phyloP scores from a whole-genome alignment of 108 stramenopile genomes.

The Fistulifera solaris region DNA sequence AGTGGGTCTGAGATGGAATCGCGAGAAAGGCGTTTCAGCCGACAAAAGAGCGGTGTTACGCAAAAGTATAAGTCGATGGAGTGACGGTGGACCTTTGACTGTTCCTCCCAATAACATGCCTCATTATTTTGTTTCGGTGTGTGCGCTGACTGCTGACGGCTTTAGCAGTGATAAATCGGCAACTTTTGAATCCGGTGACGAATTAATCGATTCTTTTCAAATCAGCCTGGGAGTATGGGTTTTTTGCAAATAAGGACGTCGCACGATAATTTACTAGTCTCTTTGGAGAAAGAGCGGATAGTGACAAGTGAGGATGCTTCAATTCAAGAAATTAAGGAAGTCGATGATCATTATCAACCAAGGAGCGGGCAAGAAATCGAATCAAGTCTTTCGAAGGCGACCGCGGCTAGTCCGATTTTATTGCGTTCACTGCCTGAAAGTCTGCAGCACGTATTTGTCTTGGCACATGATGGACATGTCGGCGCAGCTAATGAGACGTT shows the following conservation, averaged over 20 bases:
- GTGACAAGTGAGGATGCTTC: no score
- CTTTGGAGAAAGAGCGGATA: background rate
- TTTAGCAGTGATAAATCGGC: background rate
- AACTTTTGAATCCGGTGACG: background rate
- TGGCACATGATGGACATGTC: no score
- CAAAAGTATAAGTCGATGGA: slow-evolving; percentile 8
- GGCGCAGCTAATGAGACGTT: no score
- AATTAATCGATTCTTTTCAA: background rate
- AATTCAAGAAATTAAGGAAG: no score
- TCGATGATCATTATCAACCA: no score
- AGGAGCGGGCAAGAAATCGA: no score
- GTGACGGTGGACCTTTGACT: slow-evolving; percentile 6
- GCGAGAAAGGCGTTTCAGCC: background rate
- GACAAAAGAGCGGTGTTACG: background rate
- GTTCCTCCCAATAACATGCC: slow-evolving; percentile 8
- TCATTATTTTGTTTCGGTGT: slow-evolving; percentile 9
- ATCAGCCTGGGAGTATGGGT: background rate
- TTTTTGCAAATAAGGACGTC: slow-evolving; percentile 1
- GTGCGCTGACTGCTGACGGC: background rate
- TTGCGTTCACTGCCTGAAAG: no score
- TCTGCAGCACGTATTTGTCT: no score
- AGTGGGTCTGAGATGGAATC: background rate
- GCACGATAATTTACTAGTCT: background rate
- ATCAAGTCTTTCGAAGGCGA: no score
- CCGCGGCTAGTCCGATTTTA: no score